Evolutionary conservation across 305 asterid genomes (phyloP).

Genomic region (Ajuga reptans): DNA sequence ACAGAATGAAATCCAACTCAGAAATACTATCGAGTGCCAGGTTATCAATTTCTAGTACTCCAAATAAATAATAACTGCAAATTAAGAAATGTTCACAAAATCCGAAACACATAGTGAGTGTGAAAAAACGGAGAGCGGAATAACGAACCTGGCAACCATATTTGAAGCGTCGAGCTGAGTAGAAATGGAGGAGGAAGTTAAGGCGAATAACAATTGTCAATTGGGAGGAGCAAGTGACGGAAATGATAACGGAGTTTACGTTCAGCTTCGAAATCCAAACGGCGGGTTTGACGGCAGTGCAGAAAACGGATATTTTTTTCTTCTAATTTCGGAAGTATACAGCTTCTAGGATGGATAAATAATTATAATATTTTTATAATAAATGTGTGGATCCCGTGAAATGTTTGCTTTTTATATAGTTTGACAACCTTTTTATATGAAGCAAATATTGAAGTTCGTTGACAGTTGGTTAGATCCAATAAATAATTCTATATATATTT

Average conservation of each 20-base stretch:
- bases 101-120: neutral
- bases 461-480: neutral
- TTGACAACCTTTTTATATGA: neutral
- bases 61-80: neutral
- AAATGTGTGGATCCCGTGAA: slow-evolving; percentile 24
- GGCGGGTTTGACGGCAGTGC: slow-evolving; percentile 11
- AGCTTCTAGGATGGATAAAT: neutral
- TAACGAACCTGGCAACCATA: slow-evolving; percentile 15
- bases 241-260: slow-evolving; percentile 10
- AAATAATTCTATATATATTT: too few relatives aligned
- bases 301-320: neutral
- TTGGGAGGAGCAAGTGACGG: slow-evolving; percentile 21
- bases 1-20: neutral
- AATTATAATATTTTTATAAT: neutral
- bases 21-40: neutral
- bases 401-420: neutral
- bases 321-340: neutral
- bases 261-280: slow-evolving; percentile 5
- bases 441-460: neutral
- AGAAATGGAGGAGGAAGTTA: slow-evolving; percentile 21
- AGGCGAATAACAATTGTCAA: neutral
- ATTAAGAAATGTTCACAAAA: neutral
- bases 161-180: neutral
- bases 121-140: neutral
- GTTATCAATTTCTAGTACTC: neutral